Base-by-base conservation (phyloP, 2,329 filamentous ascomycete genomes). In the Colletotrichum brevisporum region DNA sequence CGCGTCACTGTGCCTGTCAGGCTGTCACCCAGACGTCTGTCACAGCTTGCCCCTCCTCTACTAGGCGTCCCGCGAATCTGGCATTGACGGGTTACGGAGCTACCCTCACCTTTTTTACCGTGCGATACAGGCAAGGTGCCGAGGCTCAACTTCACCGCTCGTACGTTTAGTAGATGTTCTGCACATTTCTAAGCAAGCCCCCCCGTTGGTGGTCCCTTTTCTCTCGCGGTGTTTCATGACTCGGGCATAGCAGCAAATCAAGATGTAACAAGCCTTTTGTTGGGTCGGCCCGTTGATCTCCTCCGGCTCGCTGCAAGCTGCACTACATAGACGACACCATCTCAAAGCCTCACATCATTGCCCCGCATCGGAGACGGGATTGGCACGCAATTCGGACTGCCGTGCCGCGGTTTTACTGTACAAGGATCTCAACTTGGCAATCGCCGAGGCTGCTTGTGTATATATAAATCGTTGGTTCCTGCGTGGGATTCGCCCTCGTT, bases 121-220 rank as follows among this genome's bases (percentile, higher is more conserved):
- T 8, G 10, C 31, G 31, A 10, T 10, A 36, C 31, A 8, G 8
- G 21, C 21, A 24, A 24, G 21, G 31, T 36, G 10, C 66, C 66
- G 66, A 69, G 59, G 62, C 54, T 63, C 56, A 43, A n/a, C 21
- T 54, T 63, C 63, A 71, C 55, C 63, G 56, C 47, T 59, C 65
- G 60, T 60, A 65, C 24, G 54, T 41, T 47, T 36, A 36, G 31
- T 36, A 36, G 24, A 12, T 5, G 10, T 16, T 63, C 16, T 52
- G 13, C 21, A 26, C 16, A 36, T 67, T 67, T 57, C 43, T 27
- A 18, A 61, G 52, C 45, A 26, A 13, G 21, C 21, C 21, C 18
- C 26, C 27, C 52, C 21, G 26, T 55, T 12, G 62, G 62, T 16
- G 39, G 18, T 24, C 16, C 27, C 26, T 36, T 10, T 39, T 53